Percentiles rank a stretch among this genome's conserved stretches.
phyloP scores from a whole-genome alignment of 2,329 filamentous ascomycete species.

The Pestalotiopsis sp. region DNA sequence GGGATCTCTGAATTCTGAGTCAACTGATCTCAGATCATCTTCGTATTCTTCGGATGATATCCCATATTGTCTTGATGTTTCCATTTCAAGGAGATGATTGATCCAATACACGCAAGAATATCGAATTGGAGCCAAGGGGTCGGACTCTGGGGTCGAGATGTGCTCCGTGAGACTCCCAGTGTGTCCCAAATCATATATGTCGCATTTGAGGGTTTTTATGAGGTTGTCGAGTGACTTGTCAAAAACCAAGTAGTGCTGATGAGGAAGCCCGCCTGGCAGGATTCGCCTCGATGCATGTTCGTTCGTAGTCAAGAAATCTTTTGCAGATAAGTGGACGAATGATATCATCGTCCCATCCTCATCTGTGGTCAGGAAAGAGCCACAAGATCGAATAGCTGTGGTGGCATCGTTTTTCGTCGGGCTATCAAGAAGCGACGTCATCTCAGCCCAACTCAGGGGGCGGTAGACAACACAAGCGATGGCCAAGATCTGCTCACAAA shows the following conservation, averaged over 20 bases:
- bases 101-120: slow-evolving; percentile 37
- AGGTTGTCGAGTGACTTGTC: slow-evolving; percentile 33
- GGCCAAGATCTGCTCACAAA: slow-evolving; percentile 35
- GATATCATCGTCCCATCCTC: slow-evolving; percentile 23
- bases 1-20: neutral
- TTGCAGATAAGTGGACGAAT: slow-evolving; percentile 44
- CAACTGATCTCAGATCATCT: neutral
- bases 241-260: slow-evolving; percentile 32
- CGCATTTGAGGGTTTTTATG: slow-evolving; percentile 26
- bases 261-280: slow-evolving; percentile 26
- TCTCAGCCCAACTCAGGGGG: slow-evolving; percentile 36
- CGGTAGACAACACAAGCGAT: slow-evolving; percentile 30
- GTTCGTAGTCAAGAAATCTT: slow-evolving; percentile 36
- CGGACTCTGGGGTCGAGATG: slow-evolving; percentile 18
- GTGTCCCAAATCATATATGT: slow-evolving; percentile 34
- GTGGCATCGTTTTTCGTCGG: slow-evolving; percentile 18
- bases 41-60: slow-evolving; percentile 16
- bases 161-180: slow-evolving; percentile 23
- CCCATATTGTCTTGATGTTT: neutral
- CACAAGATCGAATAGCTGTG: slow-evolving; percentile 33
- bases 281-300: slow-evolving; percentile 18
- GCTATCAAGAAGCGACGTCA: slow-evolving; percentile 17
- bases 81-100: slow-evolving; percentile 27
- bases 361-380: slow-evolving; percentile 39
- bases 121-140: slow-evolving; percentile 25